phyloP scores from a whole-genome alignment of 768 basidiomycete species.

The Gloeostereum incarnatum region DNA sequence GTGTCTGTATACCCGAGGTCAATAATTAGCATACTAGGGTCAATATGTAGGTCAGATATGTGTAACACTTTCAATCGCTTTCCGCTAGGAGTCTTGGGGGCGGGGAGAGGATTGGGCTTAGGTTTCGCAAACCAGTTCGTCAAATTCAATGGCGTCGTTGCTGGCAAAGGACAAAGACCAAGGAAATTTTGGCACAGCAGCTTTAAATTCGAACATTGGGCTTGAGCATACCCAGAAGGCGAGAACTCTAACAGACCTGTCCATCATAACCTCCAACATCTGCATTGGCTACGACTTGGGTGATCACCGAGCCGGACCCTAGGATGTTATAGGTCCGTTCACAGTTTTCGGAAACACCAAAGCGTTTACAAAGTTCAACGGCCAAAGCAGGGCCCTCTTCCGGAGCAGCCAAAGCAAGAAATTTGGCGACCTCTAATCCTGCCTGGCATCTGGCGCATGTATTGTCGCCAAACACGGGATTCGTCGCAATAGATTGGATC shows the following conservation, averaged over 20 bases:
- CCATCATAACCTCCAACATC: constrained; percentile 69
- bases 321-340: constrained; percentile 33
- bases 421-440: constrained; percentile 52
- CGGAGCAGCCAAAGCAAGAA: constrained; percentile 56
- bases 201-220: constrained; percentile 17
- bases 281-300: constrained; percentile 65
- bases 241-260: constrained; percentile 31
- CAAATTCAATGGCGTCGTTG: constrained; percentile 50
- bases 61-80: constrained; percentile 65
- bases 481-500: constrained; percentile 43
- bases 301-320: constrained; percentile 49
- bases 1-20: constrained; percentile 1
- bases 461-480: constrained; percentile 41
- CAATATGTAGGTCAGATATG: constrained; percentile 70
- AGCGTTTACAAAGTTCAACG: constrained; percentile 50
- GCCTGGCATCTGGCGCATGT: constrained; percentile 55
- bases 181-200: constrained; percentile 55
- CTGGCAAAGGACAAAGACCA: constrained; percentile 42
- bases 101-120: constrained; percentile 61
- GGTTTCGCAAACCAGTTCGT: constrained; percentile 70
- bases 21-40: constrained; percentile 41
- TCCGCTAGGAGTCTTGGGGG: constrained; percentile 48
- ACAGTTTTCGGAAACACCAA: constrained; percentile 45
- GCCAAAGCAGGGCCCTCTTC: constrained; percentile 47
- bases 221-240: neutral